phyloP scores from a whole-genome alignment of 768 basidiomycete species.

The Psilocybe cubensis region DNA sequence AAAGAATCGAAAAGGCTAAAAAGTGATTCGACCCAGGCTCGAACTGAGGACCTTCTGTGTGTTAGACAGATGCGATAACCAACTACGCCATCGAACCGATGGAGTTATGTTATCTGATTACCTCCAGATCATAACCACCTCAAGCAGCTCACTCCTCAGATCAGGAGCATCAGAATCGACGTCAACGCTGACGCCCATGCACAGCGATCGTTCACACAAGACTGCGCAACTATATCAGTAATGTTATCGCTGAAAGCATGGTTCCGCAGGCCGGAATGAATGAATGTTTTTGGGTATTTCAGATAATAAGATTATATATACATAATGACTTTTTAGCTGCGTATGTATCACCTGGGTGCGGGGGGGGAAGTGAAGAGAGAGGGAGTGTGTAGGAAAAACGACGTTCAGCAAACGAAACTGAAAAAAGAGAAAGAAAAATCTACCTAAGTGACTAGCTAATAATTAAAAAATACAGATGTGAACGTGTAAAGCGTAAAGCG shows the following conservation, averaged over 20 bases:
- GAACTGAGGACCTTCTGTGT: conserved; percentile 80
- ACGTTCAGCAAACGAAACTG: not conserved
- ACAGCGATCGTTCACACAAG: too few relatives aligned
- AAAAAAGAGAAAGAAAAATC: not conserved
- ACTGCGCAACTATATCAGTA: too few relatives aligned
- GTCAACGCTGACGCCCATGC: too few relatives aligned
- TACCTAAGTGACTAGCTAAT: not conserved
- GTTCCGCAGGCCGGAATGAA: too few relatives aligned
- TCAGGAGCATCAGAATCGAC: too few relatives aligned
- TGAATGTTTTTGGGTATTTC: conserved; percentile 8
- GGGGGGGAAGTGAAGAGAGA: not conserved
- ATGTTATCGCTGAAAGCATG: too few relatives aligned
- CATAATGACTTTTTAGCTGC: conserved; percentile 3
- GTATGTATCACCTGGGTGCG: not conserved
- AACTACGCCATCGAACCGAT: conserved; percentile 70
- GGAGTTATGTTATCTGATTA: not conserved
- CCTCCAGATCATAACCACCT: too few relatives aligned
- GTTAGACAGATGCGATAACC: conserved; percentile 87
- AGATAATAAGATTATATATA: conserved; percentile 13
- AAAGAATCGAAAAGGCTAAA: too few relatives aligned
- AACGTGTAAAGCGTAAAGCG: too few relatives aligned
- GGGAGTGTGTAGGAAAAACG: not conserved
- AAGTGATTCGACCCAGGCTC: conserved; percentile 60
- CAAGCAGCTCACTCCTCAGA: too few relatives aligned
- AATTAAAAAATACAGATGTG: too few relatives aligned